Evolutionary conservation across 2,329 filamentous ascomycete species (phyloP).

Genomic region (Hymenoscyphus infarciens): DNA sequence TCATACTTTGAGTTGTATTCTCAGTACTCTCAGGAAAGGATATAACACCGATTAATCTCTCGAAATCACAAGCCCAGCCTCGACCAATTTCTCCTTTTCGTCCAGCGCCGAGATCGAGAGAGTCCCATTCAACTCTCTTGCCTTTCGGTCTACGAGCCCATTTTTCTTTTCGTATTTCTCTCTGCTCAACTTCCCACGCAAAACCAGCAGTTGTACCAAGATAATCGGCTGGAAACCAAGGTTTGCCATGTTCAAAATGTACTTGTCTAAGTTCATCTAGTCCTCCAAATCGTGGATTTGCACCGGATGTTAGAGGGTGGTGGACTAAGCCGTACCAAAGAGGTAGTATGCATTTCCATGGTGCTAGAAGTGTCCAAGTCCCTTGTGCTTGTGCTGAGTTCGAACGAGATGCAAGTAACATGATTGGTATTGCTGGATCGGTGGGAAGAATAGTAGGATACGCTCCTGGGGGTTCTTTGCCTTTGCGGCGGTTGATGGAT

Average conservation of each 20-base stretch:
- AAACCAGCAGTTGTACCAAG: conserved; percentile 76
- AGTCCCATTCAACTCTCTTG: conserved; percentile 72
- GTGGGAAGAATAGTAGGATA: conserved; percentile 52
- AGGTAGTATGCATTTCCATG: conserved; percentile 83
- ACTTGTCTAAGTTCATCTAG: conserved; percentile 76
- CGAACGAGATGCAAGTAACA: conserved; percentile 61
- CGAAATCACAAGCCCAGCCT: conserved; percentile 83
- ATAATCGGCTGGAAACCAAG: conserved; percentile 86
- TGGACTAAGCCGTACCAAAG: conserved; percentile 87
- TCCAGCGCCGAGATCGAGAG: conserved; percentile 67
- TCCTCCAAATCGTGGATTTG: conserved; percentile 79
- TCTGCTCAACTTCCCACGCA: conserved; percentile 70
- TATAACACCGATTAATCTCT: conserved; percentile 37
- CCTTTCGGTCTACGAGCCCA: conserved; percentile 81
- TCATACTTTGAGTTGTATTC: not conserved
- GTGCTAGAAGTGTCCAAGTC: conserved; percentile 79
- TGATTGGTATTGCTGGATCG: conserved; percentile 75
- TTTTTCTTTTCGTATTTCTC: conserved; percentile 52
- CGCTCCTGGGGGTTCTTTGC: conserved; percentile 58
- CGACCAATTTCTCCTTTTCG: conserved; percentile 78
- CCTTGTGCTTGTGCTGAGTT: conserved; percentile 53
- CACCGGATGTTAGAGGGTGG: conserved; percentile 73
- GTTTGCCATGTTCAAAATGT: conserved; percentile 70
- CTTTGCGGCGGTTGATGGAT: conserved; percentile 73
- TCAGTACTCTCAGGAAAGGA: conserved; percentile 4